Evolutionary conservation across 352 stramenopile genomes (phyloP).

Genomic region (Phytophthora kernoviae): DNA sequence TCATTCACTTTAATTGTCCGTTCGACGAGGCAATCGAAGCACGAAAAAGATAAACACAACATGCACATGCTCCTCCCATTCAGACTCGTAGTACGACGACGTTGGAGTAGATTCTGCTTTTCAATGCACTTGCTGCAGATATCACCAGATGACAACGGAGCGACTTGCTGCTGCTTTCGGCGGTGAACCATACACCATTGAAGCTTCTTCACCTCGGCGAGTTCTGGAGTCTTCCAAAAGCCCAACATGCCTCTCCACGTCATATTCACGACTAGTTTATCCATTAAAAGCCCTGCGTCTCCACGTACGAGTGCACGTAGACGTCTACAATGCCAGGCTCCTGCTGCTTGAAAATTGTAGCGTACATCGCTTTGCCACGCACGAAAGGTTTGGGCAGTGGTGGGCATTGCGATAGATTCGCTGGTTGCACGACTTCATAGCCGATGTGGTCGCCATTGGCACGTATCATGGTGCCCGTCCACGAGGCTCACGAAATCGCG

Average conservation of each 20-base stretch:
- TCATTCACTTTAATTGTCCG: slow-evolving; percentile 9
- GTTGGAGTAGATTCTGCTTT: too few relatives aligned
- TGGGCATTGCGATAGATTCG: slow-evolving; percentile 30
- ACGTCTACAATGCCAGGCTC: slow-evolving; percentile 20
- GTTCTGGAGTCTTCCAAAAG: slow-evolving; percentile 16
- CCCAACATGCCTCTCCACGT: slow-evolving; percentile 18
- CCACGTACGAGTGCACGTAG: slow-evolving; percentile 27
- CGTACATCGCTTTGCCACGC: slow-evolving; percentile 27
- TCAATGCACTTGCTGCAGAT: too few relatives aligned
- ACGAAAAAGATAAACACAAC: slow-evolving; percentile 5
- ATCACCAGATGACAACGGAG: too few relatives aligned
- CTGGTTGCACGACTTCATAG: slow-evolving; percentile 61
- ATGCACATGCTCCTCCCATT: slow-evolving; percentile 9
- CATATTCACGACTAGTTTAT: slow-evolving; percentile 19
- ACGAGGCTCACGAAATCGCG: slow-evolving; percentile 59
- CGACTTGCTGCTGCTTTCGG: too few relatives aligned
- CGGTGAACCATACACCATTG: slow-evolving; percentile 18
- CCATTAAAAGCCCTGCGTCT: slow-evolving; percentile 14
- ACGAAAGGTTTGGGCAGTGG: slow-evolving; percentile 12
- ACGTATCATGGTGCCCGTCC: slow-evolving; percentile 36
- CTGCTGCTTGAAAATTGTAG: slow-evolving; percentile 18
- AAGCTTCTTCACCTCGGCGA: slow-evolving; percentile 26
- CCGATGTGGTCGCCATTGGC: slow-evolving; percentile 37
- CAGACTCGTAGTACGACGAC: not conserved
- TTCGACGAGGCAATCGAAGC: slow-evolving; percentile 15